Evolutionary conservation across 495 filamentous ascomycete genomes (phyloP).

Genomic region (Penicillium ucsense): DNA sequence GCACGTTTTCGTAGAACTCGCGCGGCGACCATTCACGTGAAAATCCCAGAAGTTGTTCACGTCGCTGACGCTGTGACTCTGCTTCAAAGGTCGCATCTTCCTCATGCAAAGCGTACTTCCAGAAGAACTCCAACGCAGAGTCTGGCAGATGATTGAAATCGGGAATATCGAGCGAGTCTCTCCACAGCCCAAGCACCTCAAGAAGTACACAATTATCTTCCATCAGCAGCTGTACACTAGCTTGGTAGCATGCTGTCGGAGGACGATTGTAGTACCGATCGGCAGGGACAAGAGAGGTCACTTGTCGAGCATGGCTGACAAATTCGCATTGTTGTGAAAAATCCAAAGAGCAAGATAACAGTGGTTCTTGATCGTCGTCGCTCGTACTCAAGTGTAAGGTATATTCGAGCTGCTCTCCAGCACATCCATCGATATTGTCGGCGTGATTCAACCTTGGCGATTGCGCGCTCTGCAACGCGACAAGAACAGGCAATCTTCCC

Average conservation of each 20-base stretch:
- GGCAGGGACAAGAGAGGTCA: slow-evolving; percentile 12
- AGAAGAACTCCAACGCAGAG: slow-evolving; percentile 16
- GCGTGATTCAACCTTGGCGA: neutral
- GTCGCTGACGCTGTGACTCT: neutral
- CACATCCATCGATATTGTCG: neutral
- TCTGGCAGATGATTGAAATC: slow-evolving; percentile 10
- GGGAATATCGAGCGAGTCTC: slow-evolving; percentile 26
- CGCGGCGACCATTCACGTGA: slow-evolving; percentile 34
- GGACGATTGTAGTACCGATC: slow-evolving; percentile 16
- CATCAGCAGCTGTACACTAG: slow-evolving; percentile 11
- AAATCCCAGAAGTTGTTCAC: slow-evolving; percentile 7
- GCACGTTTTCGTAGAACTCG: slow-evolving; percentile 58
- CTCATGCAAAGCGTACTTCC: slow-evolving; percentile 21
- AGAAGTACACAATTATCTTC: slow-evolving; percentile 16
- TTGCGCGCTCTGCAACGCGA: slow-evolving; percentile 2
- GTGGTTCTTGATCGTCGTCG: slow-evolving; percentile 2
- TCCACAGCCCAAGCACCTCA: slow-evolving; percentile 27
- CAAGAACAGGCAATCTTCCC: slow-evolving; percentile 13
- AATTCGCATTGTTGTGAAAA: slow-evolving; percentile 12
- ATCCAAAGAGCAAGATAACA: slow-evolving; percentile 12
- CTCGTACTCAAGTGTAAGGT: slow-evolving; percentile 11
- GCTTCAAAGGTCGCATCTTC: neutral
- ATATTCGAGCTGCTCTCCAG: slow-evolving; percentile 1
- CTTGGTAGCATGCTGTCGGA: slow-evolving; percentile 27
- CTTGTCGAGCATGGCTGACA: slow-evolving; percentile 14